These are phyloP conservation scores for Camellia lanceoleosa DNA, from an alignment of 148 eudicot genomes.

Conservation along the genomic window DNA sequence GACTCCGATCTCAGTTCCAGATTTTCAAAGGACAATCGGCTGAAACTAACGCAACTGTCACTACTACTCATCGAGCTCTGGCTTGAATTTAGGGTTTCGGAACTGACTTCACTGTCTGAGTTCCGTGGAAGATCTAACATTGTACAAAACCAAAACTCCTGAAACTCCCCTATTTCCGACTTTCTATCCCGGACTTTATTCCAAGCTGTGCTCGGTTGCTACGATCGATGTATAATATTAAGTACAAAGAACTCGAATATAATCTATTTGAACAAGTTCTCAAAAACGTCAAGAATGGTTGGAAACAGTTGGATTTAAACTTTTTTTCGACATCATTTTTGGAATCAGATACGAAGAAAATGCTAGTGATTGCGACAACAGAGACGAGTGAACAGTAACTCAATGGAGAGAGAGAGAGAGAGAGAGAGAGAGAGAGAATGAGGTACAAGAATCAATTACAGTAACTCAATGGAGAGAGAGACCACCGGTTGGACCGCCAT, in stretches of 20 bases:
- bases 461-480: not conserved
- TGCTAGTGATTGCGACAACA: not conserved
- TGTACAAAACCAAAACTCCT: not conserved
- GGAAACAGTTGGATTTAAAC: constrained; percentile 6
- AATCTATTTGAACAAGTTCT: not conserved
- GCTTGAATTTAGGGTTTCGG: constrained; percentile 25
- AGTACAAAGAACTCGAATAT: constrained; percentile 8
- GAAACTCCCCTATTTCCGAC: not conserved
- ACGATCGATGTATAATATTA: not conserved
- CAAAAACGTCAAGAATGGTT: not conserved
- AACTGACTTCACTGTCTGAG: constrained; percentile 20
- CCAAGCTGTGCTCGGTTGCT: not conserved
- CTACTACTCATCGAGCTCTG: constrained; percentile 38
- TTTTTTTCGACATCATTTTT: constrained; percentile 2
- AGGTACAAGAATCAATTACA: constrained; percentile 15
- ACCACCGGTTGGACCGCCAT: constrained; percentile 14
- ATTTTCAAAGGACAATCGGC: constrained; percentile 50
- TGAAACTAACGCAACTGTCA: constrained; percentile 33
- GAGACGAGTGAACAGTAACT: constrained; percentile 1
- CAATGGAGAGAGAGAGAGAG: not conserved
- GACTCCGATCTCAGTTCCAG: constrained; percentile 23
- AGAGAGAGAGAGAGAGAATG: not conserved
- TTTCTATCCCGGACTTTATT: not conserved
- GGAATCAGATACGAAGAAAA: constrained; percentile 26
- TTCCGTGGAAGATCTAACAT: constrained; percentile 21